Evolutionary conservation across 805 yeast species (phyloP).

Genomic region (Clavispora carvajalis): DNA sequence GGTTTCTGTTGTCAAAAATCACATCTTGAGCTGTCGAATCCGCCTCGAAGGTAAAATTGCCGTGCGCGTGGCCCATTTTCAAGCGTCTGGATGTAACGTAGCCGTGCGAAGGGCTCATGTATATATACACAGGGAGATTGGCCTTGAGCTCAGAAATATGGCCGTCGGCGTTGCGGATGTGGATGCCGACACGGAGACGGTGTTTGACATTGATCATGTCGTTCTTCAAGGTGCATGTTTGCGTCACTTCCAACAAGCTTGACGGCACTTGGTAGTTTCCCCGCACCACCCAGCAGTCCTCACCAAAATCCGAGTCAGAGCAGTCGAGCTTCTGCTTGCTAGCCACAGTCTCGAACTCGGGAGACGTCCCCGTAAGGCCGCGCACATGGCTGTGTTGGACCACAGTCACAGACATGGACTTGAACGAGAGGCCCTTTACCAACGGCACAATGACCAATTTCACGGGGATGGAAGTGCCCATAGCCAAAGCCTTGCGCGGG

Average conservation of each 20-base stretch:
- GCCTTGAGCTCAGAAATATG: slow-evolving; percentile 49
- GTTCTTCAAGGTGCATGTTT: slow-evolving; percentile 36
- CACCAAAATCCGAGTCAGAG: slow-evolving; percentile 14
- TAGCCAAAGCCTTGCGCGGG: slow-evolving; percentile 40
- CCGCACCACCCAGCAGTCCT: slow-evolving; percentile 44
- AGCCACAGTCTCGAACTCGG: slow-evolving; percentile 33
- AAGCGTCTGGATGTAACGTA: slow-evolving; percentile 30
- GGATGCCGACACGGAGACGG: slow-evolving; percentile 39
- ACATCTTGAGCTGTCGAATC: slow-evolving; percentile 19
- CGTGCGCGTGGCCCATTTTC: slow-evolving; percentile 25
- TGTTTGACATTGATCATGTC: slow-evolving; percentile 42
- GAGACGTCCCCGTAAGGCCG: slow-evolving; percentile 32
- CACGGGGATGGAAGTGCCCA: slow-evolving; percentile 42
- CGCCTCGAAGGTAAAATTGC: slow-evolving; percentile 19
- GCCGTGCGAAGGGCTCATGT: slow-evolving; percentile 38
- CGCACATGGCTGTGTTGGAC: slow-evolving; percentile 34
- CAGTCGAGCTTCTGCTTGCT: slow-evolving; percentile 21
- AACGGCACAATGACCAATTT: slow-evolving; percentile 42
- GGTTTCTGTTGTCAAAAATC: slow-evolving; percentile 24
- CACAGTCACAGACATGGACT: slow-evolving; percentile 26
- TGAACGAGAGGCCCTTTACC: slow-evolving; percentile 39
- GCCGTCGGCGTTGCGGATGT: slow-evolving; percentile 44
- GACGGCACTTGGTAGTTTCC: slow-evolving; percentile 38
- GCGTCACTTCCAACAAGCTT: slow-evolving; percentile 36
- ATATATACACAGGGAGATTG: slow-evolving; percentile 43